Evolutionary conservation across 2,329 filamentous ascomycete genomes (phyloP), one percentile per base, ranked within the genome.

Genomic region (Fusarium anguioides): DNA sequence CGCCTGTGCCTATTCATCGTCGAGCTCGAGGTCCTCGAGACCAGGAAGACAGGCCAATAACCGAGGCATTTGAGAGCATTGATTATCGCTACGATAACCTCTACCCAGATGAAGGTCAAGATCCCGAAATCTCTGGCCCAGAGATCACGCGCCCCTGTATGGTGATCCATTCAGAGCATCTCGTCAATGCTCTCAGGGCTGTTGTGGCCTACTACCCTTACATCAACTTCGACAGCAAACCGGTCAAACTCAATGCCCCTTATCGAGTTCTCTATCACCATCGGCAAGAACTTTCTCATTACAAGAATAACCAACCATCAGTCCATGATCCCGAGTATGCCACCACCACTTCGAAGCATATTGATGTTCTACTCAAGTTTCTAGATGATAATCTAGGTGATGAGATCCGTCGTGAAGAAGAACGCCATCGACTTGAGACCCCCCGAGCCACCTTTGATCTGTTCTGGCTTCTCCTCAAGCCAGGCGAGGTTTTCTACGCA

Each of bases 201-300:
- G 79, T 85, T 7, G 78, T 86, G 8, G 76, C 74, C 23, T 85
- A 84, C 65, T 85, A 84, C 63, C 82, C 82, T 5, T 75, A 77
- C 36, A 75, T 79, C 56, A 75, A 74, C 39, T 76, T 82, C 46
- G 70, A 75, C 1, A 78, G 71, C 37, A 76, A 78, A 8, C 71
- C 55, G n/a, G 74, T 82, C 52, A 72, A 68, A 24, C 76, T 86
- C 62, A 75, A 75, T 18, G 78, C 80, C 6, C 85, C 84, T 3
- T 86, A 84, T 67, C 74, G 75, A 8, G 74, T 83, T n/a, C 75
- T 87, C 15, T 76, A 82, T 41, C 83, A 86, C 59, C 81, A 84
- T 64, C 77, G 77, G 14, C 68, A 73, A 4, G 81, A 81, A 21
- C 77, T 87, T 10, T 75, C 76, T 8, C 60, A 54, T 6, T 84